phyloP scores from a whole-genome alignment of 192 early-diverging fungal genomes.

The Oehlia diaphana region DNA sequence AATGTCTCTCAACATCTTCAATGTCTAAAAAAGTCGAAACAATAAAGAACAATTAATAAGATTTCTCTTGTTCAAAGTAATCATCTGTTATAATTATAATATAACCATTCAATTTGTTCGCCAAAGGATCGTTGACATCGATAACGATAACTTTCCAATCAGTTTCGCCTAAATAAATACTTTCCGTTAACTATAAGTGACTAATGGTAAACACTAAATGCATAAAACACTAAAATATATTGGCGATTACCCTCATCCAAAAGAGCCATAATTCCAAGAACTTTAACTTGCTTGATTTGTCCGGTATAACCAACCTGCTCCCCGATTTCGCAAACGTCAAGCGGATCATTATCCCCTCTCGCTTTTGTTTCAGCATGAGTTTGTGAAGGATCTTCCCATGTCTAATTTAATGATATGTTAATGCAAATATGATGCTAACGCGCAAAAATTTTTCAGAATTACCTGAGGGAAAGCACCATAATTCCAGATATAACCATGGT shows the following conservation, averaged over 20 bases:
- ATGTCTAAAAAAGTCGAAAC: conserved; percentile 60
- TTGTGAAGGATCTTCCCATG: conserved; percentile 97
- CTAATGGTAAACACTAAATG: background rate
- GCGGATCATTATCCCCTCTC: conserved; percentile 94
- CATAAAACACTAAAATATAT: background rate
- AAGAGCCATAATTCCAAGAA: conserved; percentile 97
- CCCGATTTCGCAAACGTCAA: conserved; percentile 99
- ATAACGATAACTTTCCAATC: conserved; percentile 99
- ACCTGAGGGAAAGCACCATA: conserved; percentile 97
- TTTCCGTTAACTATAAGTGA: too few relatives aligned
- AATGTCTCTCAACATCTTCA: conserved; percentile 97
- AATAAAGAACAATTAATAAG: background rate
- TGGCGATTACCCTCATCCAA: conserved; percentile 81
- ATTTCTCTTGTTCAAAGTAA: background rate
- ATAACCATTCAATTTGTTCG: conserved; percentile 88
- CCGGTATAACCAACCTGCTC: conserved; percentile 88
- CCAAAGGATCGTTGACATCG: conserved; percentile 96
- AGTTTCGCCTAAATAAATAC: conserved; percentile 66
- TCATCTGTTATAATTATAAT: background rate
- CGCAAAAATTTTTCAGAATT: conserved; percentile 11
- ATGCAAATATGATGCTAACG: too few relatives aligned
- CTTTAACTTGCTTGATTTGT: conserved; percentile 99
- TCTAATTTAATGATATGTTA: conserved; percentile 46
- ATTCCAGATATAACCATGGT: conserved; percentile 99
- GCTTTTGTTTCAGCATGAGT: conserved; percentile 93